These are phyloP conservation scores for Exophiala oligosperma DNA, from an alignment of 2,329 filamentous ascomycete genomes.

Conservation along the genomic window DNA sequence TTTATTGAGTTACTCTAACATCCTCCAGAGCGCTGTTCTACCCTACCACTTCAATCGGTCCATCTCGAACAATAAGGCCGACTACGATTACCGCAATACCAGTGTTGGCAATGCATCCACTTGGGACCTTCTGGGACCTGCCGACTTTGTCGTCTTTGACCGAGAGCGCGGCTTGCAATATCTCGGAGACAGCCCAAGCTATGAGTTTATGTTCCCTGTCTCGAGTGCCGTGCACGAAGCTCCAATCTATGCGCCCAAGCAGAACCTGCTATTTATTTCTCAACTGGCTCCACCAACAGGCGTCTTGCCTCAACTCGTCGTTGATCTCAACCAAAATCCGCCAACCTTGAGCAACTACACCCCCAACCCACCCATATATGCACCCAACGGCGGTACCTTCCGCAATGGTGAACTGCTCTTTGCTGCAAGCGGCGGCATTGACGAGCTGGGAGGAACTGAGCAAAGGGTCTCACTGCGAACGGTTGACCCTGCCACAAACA, in stretches of 20 bases:
- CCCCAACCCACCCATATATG: constrained; percentile 46
- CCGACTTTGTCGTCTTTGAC: constrained; percentile 42
- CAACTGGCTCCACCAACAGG: constrained; percentile 40
- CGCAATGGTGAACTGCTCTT: constrained; percentile 43
- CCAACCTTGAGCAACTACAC: constrained; percentile 39
- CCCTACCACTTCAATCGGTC: constrained; percentile 42
- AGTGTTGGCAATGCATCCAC: constrained; percentile 36
- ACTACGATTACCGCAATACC: constrained; percentile 35
- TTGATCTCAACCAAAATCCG: constrained; percentile 46
- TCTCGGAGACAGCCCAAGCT: constrained; percentile 39
- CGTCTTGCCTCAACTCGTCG: constrained; percentile 39
- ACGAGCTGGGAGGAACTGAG: constrained; percentile 37
- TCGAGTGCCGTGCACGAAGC: constrained; percentile 44
- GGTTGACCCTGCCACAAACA: constrained; percentile 47
- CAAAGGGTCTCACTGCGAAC: constrained; percentile 44
- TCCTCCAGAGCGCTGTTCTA: constrained; percentile 26
- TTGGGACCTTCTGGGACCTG: constrained; percentile 34
- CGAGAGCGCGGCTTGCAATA: constrained; percentile 37
- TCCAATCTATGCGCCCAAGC: constrained; percentile 42
- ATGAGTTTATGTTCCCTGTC: constrained; percentile 41
- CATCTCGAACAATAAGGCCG: constrained; percentile 28
- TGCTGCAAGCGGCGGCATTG: constrained; percentile 40
- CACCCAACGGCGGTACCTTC: constrained; percentile 44
- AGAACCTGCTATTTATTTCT: constrained; percentile 43
- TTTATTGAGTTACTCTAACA: background rate